These are phyloP conservation scores for Trichophyton mentagrophytes DNA, from an alignment of 2,329 filamentous ascomycete species.

Conservation along the genomic window DNA sequence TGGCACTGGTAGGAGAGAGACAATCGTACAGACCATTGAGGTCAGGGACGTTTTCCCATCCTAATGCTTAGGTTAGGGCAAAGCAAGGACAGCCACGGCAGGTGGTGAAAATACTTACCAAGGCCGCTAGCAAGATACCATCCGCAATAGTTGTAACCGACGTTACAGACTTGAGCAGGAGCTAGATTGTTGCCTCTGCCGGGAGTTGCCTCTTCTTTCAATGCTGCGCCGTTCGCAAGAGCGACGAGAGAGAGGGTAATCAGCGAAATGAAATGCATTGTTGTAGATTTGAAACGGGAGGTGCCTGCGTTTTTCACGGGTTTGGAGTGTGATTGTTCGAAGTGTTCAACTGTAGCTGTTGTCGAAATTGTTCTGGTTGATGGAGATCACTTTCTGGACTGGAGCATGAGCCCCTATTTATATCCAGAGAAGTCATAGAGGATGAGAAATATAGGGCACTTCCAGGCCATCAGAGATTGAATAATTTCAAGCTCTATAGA, in stretches of 20 bases:
- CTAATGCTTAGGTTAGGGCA: not conserved
- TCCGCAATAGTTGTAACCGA: not conserved
- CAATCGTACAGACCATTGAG: not conserved
- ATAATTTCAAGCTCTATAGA: not conserved
- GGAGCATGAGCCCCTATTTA: not conserved
- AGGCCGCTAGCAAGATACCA: not conserved
- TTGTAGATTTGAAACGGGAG: not conserved
- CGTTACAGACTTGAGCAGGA: not conserved
- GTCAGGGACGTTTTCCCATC: not conserved
- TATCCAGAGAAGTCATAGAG: not conserved
- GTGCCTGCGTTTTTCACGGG: too few species aligned
- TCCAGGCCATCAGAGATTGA: not conserved
- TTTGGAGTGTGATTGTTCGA: not conserved
- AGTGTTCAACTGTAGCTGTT: not conserved
- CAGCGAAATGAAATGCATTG: not conserved
- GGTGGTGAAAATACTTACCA: not conserved
- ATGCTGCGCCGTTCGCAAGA: not conserved
- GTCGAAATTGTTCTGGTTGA: not conserved
- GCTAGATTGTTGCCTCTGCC: not conserved
- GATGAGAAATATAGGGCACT: not conserved
- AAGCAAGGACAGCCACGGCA: not conserved
- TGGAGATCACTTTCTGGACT: not conserved
- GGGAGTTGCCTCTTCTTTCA: not conserved
- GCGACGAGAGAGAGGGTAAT: not conserved
- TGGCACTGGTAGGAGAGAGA: not conserved